Conservation (phyloP, 768 basidiomycete genomes). For the Pholiota conissans region DNA sequence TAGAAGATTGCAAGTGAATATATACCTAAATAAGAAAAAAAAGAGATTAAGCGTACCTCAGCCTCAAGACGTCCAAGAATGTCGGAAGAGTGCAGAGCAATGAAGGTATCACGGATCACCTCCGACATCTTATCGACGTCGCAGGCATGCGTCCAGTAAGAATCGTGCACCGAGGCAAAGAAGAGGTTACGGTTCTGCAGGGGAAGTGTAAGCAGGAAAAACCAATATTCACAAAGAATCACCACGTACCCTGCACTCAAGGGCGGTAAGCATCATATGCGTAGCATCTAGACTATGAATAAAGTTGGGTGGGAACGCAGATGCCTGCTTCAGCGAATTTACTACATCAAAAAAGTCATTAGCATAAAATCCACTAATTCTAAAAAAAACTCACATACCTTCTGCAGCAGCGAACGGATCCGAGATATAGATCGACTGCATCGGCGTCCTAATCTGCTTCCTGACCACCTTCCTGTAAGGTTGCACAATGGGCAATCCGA, state of each 20-base stretch:
- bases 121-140: slow-evolving; percentile 86
- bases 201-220: not conserved
- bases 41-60: slow-evolving; percentile 55
- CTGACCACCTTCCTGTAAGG: slow-evolving; percentile 85
- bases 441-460: slow-evolving; percentile 79
- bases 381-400: slow-evolving; percentile 36
- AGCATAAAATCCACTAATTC: not conserved
- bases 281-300: slow-evolving; percentile 97
- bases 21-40: not conserved
- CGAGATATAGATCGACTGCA: slow-evolving; percentile 88
- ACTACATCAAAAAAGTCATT: slow-evolving; percentile 39
- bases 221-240: slow-evolving; percentile 2
- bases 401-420: slow-evolving; percentile 79
- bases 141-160: slow-evolving; percentile 96
- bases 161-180: slow-evolving; percentile 97
- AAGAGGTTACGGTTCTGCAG: slow-evolving; percentile 69
- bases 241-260: slow-evolving; percentile 75
- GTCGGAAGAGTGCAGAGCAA: slow-evolving; percentile 87
- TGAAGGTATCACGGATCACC: slow-evolving; percentile 91
- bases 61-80: slow-evolving; percentile 68
- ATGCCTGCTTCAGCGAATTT: slow-evolving; percentile 83
- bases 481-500: slow-evolving; percentile 95
- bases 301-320: slow-evolving; percentile 98
- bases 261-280: slow-evolving; percentile 96
- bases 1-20: slow-evolving; percentile 23